phyloP scores from a whole-genome alignment of 306 rosid genomes.

The Hippophae tibetana region DNA sequence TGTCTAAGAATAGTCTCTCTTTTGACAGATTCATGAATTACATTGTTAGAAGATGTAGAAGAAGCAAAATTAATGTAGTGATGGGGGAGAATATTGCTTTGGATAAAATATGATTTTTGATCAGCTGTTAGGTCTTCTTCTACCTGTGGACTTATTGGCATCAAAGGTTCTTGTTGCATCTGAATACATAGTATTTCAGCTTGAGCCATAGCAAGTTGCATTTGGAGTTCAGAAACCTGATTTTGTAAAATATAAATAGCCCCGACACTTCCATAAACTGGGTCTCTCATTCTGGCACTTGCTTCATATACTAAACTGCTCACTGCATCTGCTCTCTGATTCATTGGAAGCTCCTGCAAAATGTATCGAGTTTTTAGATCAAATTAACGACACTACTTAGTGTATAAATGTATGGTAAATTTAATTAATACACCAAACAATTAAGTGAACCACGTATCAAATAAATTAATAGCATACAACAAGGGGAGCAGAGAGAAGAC shows the following conservation, averaged over 20 bases:
- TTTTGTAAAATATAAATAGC: constrained; percentile 70
- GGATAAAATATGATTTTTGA: constrained; percentile 28
- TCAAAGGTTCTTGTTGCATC: constrained; percentile 54
- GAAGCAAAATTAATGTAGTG: constrained; percentile 50
- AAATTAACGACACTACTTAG: too few species aligned
- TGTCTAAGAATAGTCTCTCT: constrained; percentile 49
- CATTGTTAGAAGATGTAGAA: constrained; percentile 22
- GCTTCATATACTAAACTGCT: constrained; percentile 92
- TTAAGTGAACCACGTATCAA: too few species aligned
- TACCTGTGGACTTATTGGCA: constrained; percentile 12
- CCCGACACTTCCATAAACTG: constrained; percentile 89
- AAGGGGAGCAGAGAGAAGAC: too few species aligned
- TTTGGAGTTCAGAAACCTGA: constrained; percentile 80
- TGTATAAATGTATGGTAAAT: too few species aligned
- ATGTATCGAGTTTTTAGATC: not conserved
- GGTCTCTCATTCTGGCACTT: constrained; percentile 83
- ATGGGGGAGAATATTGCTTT: constrained; percentile 18
- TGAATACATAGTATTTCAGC: constrained; percentile 84
- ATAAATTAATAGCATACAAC: too few species aligned
- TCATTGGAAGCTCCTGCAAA: constrained; percentile 62
- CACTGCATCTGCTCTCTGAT: constrained; percentile 85
- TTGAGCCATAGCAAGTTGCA: constrained; percentile 88
- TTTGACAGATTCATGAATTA: constrained; percentile 44
- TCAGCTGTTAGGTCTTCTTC: constrained; percentile 8
- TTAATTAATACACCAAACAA: too few species aligned